Base-by-base conservation (phyloP, 2,329 filamentous ascomycete genomes). In the Verticillium dahliae region DNA sequence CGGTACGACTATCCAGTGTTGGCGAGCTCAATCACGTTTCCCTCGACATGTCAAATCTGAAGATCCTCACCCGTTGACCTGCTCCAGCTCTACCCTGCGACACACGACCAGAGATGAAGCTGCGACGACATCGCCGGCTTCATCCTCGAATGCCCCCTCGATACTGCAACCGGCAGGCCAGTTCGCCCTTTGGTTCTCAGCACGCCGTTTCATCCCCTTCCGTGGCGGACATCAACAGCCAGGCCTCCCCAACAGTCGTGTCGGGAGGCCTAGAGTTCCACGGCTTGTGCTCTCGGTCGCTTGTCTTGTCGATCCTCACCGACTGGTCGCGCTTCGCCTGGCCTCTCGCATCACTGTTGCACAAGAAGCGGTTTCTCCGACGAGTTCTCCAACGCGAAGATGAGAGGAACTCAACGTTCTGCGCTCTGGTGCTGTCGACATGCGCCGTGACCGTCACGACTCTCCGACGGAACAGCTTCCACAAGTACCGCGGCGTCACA, bases 321-420 rank as follows among this genome's bases (percentile, higher is more conserved):
- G 68, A 74, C 60, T 76, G 72, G 72, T 76, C 75, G 66, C 65
- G 69, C n/a, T 65, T 70, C 57, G 69, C 75, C 54, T 72, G 75
- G 65, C 68, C 74, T 5, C 62, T 76, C 6, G 69, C 70, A 7
- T 74, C 74, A 1, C 67, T 74, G 15, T 62, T 75, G 22, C 69
- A 75, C 61, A 70, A 70, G 9, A 67, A 68, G 2, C 70, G 63
- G 13, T 73, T 74, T 61, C 56, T 75, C 9, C 62, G 65, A 3
- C 70, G 72, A 0, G 66, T 75, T 4, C 56, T 58, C 6, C 61
- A 62, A 15, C 68, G 69, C 6, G 69, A 69, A 33, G 68, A 70
- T 1, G 63, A 68, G n/a, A 56, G 38, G 0, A 64, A 76, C 57
- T 60, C 65, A 13, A 66, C 65, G 4, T 76, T 75, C 37, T 70